Conservation (phyloP, 768 basidiomycete genomes). For the Phylloporus sp. region DNA sequence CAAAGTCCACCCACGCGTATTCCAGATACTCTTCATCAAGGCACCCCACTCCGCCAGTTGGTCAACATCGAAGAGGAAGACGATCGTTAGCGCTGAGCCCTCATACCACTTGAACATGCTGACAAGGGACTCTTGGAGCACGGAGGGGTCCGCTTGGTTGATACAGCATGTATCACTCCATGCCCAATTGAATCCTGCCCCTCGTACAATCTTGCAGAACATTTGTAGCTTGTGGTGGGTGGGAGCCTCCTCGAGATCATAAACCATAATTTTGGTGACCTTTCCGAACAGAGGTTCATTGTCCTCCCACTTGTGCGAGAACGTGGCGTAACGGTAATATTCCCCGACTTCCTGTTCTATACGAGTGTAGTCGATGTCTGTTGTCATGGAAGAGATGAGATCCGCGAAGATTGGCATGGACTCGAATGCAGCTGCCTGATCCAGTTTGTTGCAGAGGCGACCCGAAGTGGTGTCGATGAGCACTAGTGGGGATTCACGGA, state of each 20-base stretch:
- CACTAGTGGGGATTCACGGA: constrained; percentile 2
- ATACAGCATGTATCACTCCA: constrained; percentile 11
- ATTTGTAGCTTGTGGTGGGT: background rate
- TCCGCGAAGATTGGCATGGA: constrained; percentile 1
- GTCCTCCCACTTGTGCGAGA: constrained; percentile 13
- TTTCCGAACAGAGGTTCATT: constrained; percentile 7
- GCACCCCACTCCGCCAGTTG: background rate
- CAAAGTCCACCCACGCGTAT: background rate
- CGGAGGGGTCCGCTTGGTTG: background rate
- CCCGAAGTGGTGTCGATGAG: constrained; percentile 12
- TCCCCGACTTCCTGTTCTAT: constrained; percentile 2
- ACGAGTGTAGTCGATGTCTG: background rate
- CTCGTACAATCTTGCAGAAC: background rate
- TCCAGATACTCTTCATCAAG: constrained; percentile 1
- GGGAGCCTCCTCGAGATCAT: constrained; percentile 7
- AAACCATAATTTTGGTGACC: constrained; percentile 1
- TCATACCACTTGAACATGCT: no score
- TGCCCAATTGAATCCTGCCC: constrained; percentile 3
- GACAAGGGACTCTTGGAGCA: background rate
- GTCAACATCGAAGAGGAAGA: background rate
- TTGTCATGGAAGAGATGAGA: constrained; percentile 12
- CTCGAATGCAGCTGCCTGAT: constrained; percentile 7
- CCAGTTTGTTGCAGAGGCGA: constrained; percentile 1
- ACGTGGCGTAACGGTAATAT: constrained; percentile 8
- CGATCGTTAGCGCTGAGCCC: background rate